Percentiles rank a stretch among this genome's conserved stretches.
These are phyloP conservation scores for Calonectria hongkongensis DNA, from an alignment of 2,329 filamentous ascomycete genomes.

Conservation along the genomic window DNA sequence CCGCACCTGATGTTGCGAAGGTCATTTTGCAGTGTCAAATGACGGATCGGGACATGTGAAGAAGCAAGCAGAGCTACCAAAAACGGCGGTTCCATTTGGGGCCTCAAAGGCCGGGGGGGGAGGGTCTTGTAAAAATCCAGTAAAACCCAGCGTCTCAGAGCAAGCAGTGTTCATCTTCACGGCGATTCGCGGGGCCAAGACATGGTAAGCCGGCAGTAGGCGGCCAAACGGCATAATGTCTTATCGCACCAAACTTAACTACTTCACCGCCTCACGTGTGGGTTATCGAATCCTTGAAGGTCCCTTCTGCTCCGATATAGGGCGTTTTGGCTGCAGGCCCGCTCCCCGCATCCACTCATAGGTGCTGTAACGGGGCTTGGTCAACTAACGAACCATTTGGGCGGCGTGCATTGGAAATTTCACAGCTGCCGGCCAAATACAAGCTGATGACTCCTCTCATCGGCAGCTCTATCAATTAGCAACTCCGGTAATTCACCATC, in stretches of 20 bases:
- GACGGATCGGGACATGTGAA: slow-evolving; percentile 5
- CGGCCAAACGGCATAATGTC: slow-evolving; percentile 12
- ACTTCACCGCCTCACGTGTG: slow-evolving; percentile 16
- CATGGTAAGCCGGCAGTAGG: slow-evolving; percentile 7
- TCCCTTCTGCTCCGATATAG: slow-evolving; percentile 21
- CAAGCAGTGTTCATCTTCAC: neutral
- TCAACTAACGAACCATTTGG: slow-evolving; percentile 49
- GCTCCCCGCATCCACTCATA: slow-evolving; percentile 3
- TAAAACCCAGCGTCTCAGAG: neutral
- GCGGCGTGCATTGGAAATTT: slow-evolving; percentile 49
- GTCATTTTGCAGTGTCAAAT: neutral
- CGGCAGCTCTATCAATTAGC: slow-evolving; percentile 18
- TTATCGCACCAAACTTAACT: slow-evolving; percentile 17
- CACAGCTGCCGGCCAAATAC: slow-evolving; percentile 39
- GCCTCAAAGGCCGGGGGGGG: no score
- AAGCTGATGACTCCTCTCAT: slow-evolving; percentile 30
- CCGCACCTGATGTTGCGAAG: slow-evolving; percentile 12
- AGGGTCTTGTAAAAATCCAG: no score
- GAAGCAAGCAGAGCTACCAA: neutral
- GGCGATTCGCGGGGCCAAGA: neutral
- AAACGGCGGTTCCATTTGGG: neutral
- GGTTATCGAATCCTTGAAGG: slow-evolving; percentile 5
- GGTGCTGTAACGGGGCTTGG: slow-evolving; percentile 22
- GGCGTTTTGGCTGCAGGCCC: slow-evolving; percentile 2
- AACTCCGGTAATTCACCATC: slow-evolving; percentile 4